Evolutionary conservation across 345 rosid species (phyloP).

Genomic region (Geranium brycei): DNA sequence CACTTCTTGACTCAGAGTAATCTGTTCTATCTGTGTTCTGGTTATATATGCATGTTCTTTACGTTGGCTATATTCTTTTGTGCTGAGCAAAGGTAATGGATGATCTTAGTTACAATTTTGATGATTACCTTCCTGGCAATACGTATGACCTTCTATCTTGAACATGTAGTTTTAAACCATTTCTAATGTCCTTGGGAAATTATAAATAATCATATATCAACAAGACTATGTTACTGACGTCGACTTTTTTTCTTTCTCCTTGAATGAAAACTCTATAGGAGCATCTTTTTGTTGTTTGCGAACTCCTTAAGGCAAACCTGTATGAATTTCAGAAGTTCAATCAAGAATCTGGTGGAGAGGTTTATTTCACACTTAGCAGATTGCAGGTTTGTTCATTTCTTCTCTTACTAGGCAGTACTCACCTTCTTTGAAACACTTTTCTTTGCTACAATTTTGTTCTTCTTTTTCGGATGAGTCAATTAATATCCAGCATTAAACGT

Average conservation of each 20-base stretch:
- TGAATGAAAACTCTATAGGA: conserved; percentile 34
- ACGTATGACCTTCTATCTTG: neutral
- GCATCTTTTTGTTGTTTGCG: conserved; percentile 90
- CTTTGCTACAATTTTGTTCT: neutral
- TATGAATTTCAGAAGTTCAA: conserved; percentile 88
- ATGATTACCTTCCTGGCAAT: neutral
- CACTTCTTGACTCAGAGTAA: neutral
- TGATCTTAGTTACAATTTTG: neutral
- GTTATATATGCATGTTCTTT: neutral
- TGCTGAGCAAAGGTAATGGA: neutral
- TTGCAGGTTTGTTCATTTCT: conserved; percentile 49
- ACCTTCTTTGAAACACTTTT: neutral
- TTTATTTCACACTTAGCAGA: conserved; percentile 57
- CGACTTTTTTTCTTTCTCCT: conserved; percentile 1
- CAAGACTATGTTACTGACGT: neutral
- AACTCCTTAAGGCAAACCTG: conserved; percentile 73
- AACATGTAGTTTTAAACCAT: neutral
- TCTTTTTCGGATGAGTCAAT: neutral
- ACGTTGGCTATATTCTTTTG: neutral
- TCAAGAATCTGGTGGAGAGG: conserved; percentile 68
- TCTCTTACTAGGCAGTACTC: neutral
- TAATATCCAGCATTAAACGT: neutral
- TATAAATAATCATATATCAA: too few relatives aligned
- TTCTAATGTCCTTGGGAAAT: neutral
- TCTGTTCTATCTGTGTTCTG: neutral